Evolutionary conservation across 1,284 basidiomycete species (phyloP).

Genomic region (Malassezia cuniculi): DNA sequence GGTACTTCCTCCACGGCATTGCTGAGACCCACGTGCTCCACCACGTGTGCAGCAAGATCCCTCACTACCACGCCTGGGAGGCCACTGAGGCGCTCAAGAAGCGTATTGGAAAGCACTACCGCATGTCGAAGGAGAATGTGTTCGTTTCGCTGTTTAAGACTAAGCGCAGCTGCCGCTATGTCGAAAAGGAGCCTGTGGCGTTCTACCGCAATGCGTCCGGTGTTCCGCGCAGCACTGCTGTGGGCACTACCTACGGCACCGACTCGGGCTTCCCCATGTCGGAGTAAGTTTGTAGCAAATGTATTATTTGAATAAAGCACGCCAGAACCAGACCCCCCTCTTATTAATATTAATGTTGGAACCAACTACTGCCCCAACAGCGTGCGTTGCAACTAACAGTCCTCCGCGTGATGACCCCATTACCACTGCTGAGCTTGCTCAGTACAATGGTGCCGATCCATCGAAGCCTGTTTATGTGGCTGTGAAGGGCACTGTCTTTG

Average conservation of each 20-base stretch:
- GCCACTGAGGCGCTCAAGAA: constrained; percentile 75
- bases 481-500: constrained; percentile 79
- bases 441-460: constrained; percentile 58
- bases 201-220: constrained; percentile 41
- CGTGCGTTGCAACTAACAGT: constrained; percentile 34
- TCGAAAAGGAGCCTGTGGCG: constrained; percentile 40
- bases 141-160: constrained; percentile 49
- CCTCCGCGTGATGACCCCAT: constrained; percentile 67
- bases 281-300: constrained; percentile 19
- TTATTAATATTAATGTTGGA: too few species aligned
- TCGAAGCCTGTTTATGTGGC: constrained; percentile 67
- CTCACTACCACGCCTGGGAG: constrained; percentile 60
- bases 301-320: too few species aligned
- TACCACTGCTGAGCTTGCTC: constrained; percentile 57
- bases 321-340: too few species aligned
- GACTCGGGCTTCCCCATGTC: constrained; percentile 40
- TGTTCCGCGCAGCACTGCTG: constrained; percentile 27
- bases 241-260: constrained; percentile 25
- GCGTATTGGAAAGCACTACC: constrained; percentile 56
- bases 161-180: constrained; percentile 47
- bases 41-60: constrained; percentile 44
- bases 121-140: constrained; percentile 50
- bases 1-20: constrained; percentile 50
- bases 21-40: constrained; percentile 43
- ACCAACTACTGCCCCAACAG: constrained; percentile 26